Conservation (phyloP, 2,329 filamentous ascomycete genomes). For the Colletotrichum navitas region DNA sequence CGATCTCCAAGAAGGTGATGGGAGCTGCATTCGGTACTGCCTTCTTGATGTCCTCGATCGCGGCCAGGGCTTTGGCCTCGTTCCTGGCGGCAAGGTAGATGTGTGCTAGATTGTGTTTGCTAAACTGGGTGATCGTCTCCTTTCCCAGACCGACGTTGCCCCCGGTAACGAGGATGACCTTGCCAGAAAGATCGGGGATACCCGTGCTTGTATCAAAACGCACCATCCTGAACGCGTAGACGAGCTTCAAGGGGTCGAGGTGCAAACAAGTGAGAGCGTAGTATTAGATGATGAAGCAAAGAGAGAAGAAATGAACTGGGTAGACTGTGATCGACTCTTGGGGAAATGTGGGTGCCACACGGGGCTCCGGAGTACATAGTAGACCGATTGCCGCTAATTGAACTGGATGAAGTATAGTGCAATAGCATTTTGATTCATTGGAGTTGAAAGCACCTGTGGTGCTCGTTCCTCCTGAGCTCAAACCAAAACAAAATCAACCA, state of each 20-base stretch:
- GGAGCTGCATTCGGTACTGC: constrained; percentile 40
- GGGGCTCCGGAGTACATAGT: not conserved
- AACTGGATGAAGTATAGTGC: no score
- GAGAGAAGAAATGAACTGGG: not conserved
- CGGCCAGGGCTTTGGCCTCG: constrained; percentile 49
- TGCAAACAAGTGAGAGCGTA: not conserved
- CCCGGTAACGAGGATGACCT: constrained; percentile 49
- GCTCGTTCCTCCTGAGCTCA: not conserved
- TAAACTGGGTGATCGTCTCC: constrained; percentile 38
- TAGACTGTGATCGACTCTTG: constrained; percentile 5
- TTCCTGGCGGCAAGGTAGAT: constrained; percentile 40
- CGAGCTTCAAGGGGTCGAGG: not conserved
- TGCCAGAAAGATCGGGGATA: constrained; percentile 44
- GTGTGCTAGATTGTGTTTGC: constrained; percentile 38
- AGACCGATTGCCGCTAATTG: not conserved
- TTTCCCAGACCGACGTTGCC: constrained; percentile 47
- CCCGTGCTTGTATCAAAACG: constrained; percentile 32
- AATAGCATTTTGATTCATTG: not conserved
- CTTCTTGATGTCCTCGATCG: constrained; percentile 53
- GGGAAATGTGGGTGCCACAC: constrained; percentile 1
- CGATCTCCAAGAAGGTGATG: constrained; percentile 55
- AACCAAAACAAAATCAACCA: not conserved
- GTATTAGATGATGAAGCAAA: not conserved
- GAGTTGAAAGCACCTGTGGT: no score
- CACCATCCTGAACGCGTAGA: constrained; percentile 12